Base-by-base conservation (phyloP, 2,329 filamentous ascomycete genomes). In the Sclerotinia nivalis region DNA sequence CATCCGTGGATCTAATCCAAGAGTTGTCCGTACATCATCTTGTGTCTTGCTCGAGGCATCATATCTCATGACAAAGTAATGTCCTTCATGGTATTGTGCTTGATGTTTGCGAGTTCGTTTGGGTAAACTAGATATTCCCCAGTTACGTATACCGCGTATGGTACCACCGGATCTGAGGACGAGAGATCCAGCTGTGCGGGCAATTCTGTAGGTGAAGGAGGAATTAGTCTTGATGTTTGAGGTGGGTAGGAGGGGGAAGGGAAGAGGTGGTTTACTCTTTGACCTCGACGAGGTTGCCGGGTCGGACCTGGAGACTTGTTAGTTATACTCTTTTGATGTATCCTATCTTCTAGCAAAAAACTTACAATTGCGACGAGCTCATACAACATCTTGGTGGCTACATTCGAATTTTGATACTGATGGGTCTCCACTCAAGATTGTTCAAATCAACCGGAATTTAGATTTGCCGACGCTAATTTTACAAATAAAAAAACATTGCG, bases 1-100 rank as follows among this genome's bases (percentile, higher is more conserved):
- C 88, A 98, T 92, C 70, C 96, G 86, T 54, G 96, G 95, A 82
- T 99, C 96, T 75, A 97, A 85, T 65, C 88, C 87, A 74, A 99
- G 85, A 25, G 92, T 95, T 71, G 86, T 86, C 72, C 90, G 87
- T 54, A 99, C 87, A 56, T 89, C 85, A 74, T 91, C 83, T 81
- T 98, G 95, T 10, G 92, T 90, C 65, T 84, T 81, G 10, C 89
- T 83, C 71, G 89, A 91, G 69, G 91, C 84, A 80, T 99, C 96
- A 85, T 97, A 99, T 76, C 96, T 92, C 91, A 99, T 92, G 78
- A 97, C 91, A 81, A 99, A 99, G 86, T 99, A 97, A 84, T 98
- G 94, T 69, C 96, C 96, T 75, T 89, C 87, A 74, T 88, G 88
- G 86, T 98, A 91, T 74, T 89, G 89, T 76, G 91, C 89, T 82